Base-by-base conservation (phyloP, 768 basidiomycete genomes). In the Tylopilus sp. region DNA sequence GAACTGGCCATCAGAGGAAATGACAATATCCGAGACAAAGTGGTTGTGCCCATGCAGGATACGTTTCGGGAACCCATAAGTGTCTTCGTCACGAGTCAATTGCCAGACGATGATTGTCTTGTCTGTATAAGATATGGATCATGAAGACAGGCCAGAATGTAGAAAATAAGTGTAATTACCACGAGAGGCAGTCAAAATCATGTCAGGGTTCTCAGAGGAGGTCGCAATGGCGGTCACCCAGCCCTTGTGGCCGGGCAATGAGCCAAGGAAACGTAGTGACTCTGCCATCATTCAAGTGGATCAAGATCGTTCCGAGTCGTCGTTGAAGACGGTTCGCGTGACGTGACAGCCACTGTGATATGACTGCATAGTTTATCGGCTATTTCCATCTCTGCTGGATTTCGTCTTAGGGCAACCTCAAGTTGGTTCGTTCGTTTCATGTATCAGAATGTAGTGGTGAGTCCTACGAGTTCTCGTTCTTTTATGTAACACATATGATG, bases 61-160 rank as follows among this genome's bases (percentile, higher is more conserved):
- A 69, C 88, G 86, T 79, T 98, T 98, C 55, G 97, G 95, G 79
- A 86, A 95, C 50, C 97, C 97, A 71, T 95, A 97, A 44, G 83
- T 75, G 59, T 88, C 85, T 59, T 94, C 88, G 54, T 90, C 88
- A 59, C 97, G 91, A 62, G 95, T 97, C 69, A 99, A 79, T 71
- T 93, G 89, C 97, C 97, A 99, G 69, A 98, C 94, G 70, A 99
- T 98, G 79, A 98, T 91, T 50, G 93, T 97, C 84, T 97, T 98
- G 88, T 99, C 97, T 95, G 86, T 93, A 71, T 93, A 71, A 57
- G 58, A 57, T 57, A 40, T 49, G 47, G 36, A 31, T 44, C 2
- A 60, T 58, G 53, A 64, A 60, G 60, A 62, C 52, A 45, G 56
- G 52, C 39, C 52, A 50, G 21, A 39, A 54, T 10, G 40, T 11